Evolutionary conservation across 1,284 basidiomycete species (phyloP), one percentile per base, ranked within the genome.

Genomic region (Tylopilus sp.): DNA sequence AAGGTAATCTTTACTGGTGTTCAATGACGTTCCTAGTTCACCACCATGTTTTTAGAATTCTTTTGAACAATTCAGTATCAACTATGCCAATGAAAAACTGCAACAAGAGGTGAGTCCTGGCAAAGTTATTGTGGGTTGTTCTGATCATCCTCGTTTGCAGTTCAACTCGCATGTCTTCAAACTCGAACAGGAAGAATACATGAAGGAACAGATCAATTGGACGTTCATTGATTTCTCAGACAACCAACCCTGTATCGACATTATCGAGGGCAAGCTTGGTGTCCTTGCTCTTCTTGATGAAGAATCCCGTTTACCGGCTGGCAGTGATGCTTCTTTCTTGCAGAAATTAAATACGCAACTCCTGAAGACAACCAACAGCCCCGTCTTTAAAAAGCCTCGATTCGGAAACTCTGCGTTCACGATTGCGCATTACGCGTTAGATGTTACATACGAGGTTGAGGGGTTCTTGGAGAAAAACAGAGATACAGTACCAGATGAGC

Each of bases 41-140:
- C 37, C 31, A 26, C 47, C 28, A 24, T 14, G 15, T 45, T 39
- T 40, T 21, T 58, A 88, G 87, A 97, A 97, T 71, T 96, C 93
- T 10, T 99, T 98, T 66, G 96, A 99, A 71, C 96, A 99, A 73
- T 99, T 99, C 73, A 97, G 94, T 70, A 99, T 99, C 76, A 99
- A 99, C 69, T 99, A 98, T 69, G 96, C 96, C 40, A 99, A 99
- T 64, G 96, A 99, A 72, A 98, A 99, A 68, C 71, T 96, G 30
- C 94, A 96, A 61, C 94, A 96, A 68, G 91, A 95, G 80, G 91
- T 90, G 59, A 33, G 68, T 56, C 30, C 17, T 41, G n/a, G 10
- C 26, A n/a, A 17, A 14, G 20, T 36, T 17, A 17, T 34, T 7
- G 17, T 39, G 45, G 31, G 18, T 15, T 12, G 12, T 40, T 49